phyloP scores from a whole-genome alignment of 1,284 basidiomycete genomes.

The Xerocomus amazonicus region DNA sequence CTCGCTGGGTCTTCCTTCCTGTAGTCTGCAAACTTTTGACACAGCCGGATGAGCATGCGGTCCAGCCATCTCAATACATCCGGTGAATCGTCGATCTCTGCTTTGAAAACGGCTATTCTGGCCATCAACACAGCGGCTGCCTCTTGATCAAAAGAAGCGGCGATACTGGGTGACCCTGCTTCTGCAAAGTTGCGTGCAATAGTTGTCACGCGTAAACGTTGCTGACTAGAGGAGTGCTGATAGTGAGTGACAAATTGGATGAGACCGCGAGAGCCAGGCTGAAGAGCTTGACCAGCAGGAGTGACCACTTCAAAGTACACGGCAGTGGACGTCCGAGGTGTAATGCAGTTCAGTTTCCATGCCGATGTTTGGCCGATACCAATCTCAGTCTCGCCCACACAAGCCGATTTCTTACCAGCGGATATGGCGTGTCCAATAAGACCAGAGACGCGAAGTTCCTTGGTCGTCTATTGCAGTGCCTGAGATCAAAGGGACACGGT shows the following conservation, averaged over 20 bases:
- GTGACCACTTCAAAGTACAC: conserved; percentile 99
- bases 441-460: conserved; percentile 98
- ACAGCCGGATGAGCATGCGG: conserved; percentile 96
- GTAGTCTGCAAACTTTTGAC: conserved; percentile 99
- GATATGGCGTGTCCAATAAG: conserved; percentile 98
- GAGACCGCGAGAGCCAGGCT: conserved; percentile 89
- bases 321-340: conserved; percentile 84
- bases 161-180: conserved; percentile 90
- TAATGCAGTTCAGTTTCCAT: conserved; percentile 95
- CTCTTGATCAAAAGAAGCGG: conserved; percentile 97
- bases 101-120: conserved; percentile 98
- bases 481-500: not conserved
- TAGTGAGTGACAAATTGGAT: conserved; percentile 99
- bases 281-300: conserved; percentile 92
- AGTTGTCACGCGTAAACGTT: conserved; percentile 92
- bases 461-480: conserved; percentile 71
- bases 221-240: conserved; percentile 94
- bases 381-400: conserved; percentile 99
- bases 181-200: conserved; percentile 98
- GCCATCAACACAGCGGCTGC: conserved; percentile 98
- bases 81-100: conserved; percentile 97
- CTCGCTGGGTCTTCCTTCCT: conserved; percentile 96
- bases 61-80: conserved; percentile 98
- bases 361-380: conserved; percentile 99
- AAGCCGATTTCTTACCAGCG: conserved; percentile 93